Evolutionary conservation across 78 protist species (phyloP), one percentile per base, ranked within the genome.

Genomic region (Planoprotostelium fungivorum): DNA sequence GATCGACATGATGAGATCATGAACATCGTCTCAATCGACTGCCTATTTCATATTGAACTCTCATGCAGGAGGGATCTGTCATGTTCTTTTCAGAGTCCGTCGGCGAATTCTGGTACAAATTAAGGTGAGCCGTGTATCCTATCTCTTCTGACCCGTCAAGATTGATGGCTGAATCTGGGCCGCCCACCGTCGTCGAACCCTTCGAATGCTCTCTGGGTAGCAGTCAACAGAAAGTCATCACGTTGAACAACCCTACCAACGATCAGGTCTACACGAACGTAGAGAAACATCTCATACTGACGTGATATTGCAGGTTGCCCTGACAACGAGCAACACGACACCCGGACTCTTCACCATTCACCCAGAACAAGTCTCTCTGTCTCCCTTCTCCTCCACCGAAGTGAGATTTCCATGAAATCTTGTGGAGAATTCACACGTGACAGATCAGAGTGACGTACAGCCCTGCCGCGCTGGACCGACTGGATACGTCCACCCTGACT

Each of bases 21-120:
- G n/a, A n/a, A n/a, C n/a, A n/a, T n/a, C n/a, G n/a, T n/a, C 73
- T 51, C 16, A 25, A 25, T 51, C 73, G 31, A 5, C 31, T 16
- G 31, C 5, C 5, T 25, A 51, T 5, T 51, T 51, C 73, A 51
- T 16, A 51, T 25, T 51, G 5, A 51, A 51, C 5, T 51, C 16
- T 51, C 73, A 51, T 25, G 16, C 73, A 51, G 73, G 73, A 51
- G 16, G 73, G 73, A 51, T 0, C 36, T 16, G 16, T 95, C 87
- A 28, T 91, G 34, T 95, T 95, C 84, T 1, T 86, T 86, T 90
- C 86, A 88, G 88, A 88, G 38, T 84, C 83, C n/a, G 84, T 90
- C 38, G 96, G 95, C 29, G 96, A 95, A 88, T 95, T 91, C 88
- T 95, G 96, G 96, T 95, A 91, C 87, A 29, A 36, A 86, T 88